Percentiles rank a stretch among this genome's conserved stretches.
Conservation (phyloP, 2,329 filamentous ascomycete species). For the Zymoseptoria brevis region DNA sequence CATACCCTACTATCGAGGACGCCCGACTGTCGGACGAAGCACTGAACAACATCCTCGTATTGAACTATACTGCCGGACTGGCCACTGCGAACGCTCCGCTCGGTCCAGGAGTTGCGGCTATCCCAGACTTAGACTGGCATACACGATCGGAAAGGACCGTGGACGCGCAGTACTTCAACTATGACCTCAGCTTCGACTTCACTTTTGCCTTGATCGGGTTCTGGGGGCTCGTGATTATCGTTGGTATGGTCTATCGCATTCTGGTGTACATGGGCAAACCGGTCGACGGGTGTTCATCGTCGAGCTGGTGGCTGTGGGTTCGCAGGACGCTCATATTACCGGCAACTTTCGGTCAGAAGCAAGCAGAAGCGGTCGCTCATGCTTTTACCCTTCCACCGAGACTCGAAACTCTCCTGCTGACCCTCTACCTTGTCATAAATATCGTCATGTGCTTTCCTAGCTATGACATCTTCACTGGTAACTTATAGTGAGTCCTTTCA, state of each 20-base stretch:
- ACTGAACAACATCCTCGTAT: slow-evolving; percentile 3
- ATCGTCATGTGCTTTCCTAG: slow-evolving; percentile 36
- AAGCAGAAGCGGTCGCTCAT: slow-evolving; percentile 35
- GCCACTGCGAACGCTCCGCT: slow-evolving; percentile 8
- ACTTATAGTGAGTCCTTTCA: slow-evolving; percentile 38
- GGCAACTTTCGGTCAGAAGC: slow-evolving; percentile 36
- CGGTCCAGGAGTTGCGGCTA: not conserved
- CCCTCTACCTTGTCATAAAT: slow-evolving; percentile 40
- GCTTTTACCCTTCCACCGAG: slow-evolving; percentile 41
- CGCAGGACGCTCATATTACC: slow-evolving; percentile 37
- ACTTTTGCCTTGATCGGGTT: slow-evolving; percentile 29
- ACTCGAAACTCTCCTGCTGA: slow-evolving; percentile 39
- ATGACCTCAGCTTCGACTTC: slow-evolving; percentile 11
- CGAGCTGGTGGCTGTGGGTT: slow-evolving; percentile 23
- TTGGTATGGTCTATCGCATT: slow-evolving; percentile 31
- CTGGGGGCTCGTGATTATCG: slow-evolving; percentile 32
- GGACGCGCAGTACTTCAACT: slow-evolving; percentile 8
- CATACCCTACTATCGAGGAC: slow-evolving; percentile 6
- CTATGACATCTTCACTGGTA: slow-evolving; percentile 40
- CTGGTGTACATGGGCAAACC: slow-evolving; percentile 16
- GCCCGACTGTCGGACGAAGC: slow-evolving; percentile 3
- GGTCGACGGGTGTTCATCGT: not conserved
- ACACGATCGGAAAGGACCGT: not conserved
- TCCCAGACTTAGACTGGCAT: slow-evolving; percentile 12
- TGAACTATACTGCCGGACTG: slow-evolving; percentile 9